These are phyloP conservation scores for Monosporozyma yasuniensis DNA, from an alignment of 805 yeast species.

Conservation along the genomic window DNA sequence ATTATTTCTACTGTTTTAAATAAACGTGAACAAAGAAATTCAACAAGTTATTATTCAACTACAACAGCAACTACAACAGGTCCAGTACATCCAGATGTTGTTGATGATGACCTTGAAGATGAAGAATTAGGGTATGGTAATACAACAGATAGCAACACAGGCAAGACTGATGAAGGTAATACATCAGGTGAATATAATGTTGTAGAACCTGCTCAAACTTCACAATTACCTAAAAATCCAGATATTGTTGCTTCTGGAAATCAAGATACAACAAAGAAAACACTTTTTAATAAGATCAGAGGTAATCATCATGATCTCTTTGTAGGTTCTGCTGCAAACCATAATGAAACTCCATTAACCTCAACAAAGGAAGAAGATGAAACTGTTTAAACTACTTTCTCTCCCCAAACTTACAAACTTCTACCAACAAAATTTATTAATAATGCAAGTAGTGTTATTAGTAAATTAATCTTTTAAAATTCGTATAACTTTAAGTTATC, in stretches of 20 bases:
- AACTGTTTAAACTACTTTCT: too few species aligned
- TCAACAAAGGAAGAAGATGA: not conserved
- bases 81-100: not conserved
- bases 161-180: not conserved
- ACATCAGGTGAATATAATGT: slow-evolving; percentile 3
- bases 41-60: slow-evolving; percentile 1
- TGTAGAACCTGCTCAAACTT: not conserved
- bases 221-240: not conserved
- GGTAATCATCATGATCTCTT: not conserved
- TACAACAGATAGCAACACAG: not conserved
- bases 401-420: too few species aligned
- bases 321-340: too few species aligned
- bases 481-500: not conserved
- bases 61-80: not conserved
- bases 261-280: not conserved
- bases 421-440: too few species aligned
- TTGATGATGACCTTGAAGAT: not conserved
- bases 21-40: slow-evolving; percentile 2
- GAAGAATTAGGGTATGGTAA: not conserved
- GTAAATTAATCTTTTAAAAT: not conserved
- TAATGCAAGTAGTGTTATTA: too few species aligned
- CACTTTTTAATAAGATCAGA: not conserved
- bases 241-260: not conserved
- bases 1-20: slow-evolving; percentile 9
- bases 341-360: not conserved